Evolutionary conservation across 345 rosid species (phyloP), one percentile per base, ranked within the genome.

Genomic region (Mercurialis annua): DNA sequence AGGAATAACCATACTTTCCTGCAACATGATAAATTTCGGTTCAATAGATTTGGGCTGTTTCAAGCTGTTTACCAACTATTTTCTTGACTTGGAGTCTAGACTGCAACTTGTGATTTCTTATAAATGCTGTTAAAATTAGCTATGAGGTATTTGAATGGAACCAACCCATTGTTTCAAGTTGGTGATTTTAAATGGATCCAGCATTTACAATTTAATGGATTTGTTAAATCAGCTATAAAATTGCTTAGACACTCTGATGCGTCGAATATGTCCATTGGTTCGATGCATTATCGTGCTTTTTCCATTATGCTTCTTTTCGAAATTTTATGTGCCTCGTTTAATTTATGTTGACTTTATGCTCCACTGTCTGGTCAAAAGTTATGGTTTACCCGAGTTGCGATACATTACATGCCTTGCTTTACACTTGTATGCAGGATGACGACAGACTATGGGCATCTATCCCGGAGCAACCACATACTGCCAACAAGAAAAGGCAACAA

Each of bases 401-500:
- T 51, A 40, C 15, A 33, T 47, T 51, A 40, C 15, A 33, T 47
- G 29, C 47, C 63, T 52, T 73, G 46, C 49, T 59, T 59, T 49
- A 18, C 24, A 17, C 71, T 67, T 70, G 55, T 66, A 14, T 49
- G 8, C 52, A 85, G 87, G 71, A 77, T 52, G 73, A 85, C 44
- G 78, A 52, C 29, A 82, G 79, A 34, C 31, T 73, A 24, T 61
- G 73, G 81, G 66, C 59, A 56, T 73, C 73, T 72, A 76, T 59
- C 54, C 70, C 76, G 38, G 56, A 69, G 51, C 62, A 62, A 63
- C 53, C 62, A 44, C 54, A 61, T 30, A 64, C 58, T 34, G 17
- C 59, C 36, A 73, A 67, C 43, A 57, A 60, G 57, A 84, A 76
- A 51, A 63, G 51, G 40, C 56, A 29, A 62, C 5, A 62, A 51